Evolutionary conservation across 2,329 filamentous ascomycete species (phyloP).

Genomic region (Fusarium dlaminii): DNA sequence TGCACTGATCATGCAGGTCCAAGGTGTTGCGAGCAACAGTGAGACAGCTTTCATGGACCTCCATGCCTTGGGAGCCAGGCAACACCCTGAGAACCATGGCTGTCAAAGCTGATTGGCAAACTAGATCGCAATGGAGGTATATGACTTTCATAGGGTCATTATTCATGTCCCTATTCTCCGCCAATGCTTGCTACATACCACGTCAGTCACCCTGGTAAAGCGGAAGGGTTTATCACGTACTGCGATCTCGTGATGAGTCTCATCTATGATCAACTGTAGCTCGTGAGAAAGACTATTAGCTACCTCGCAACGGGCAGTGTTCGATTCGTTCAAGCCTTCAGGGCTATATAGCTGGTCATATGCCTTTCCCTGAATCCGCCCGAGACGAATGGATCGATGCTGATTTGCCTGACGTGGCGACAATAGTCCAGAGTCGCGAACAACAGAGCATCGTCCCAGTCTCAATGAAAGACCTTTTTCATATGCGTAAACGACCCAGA

Average conservation of each 20-base stretch:
- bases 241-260: slow-evolving; percentile 10
- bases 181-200: background rate
- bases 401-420: slow-evolving; percentile 26
- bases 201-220: background rate
- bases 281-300: slow-evolving; percentile 4
- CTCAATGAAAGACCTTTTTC: slow-evolving; percentile 51
- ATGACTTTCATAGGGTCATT: slow-evolving; percentile 41
- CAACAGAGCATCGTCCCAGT: slow-evolving; percentile 46
- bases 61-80: background rate
- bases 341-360: slow-evolving; percentile 50
- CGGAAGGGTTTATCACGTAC: background rate
- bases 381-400: slow-evolving; percentile 27
- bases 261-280: slow-evolving; percentile 18
- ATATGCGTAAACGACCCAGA: slow-evolving; percentile 49
- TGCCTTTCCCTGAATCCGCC: slow-evolving; percentile 45
- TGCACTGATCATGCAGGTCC: slow-evolving; percentile 48
- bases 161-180: background rate
- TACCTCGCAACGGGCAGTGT: background rate
- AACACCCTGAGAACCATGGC: slow-evolving; percentile 47
- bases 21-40: slow-evolving; percentile 46
- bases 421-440: slow-evolving; percentile 47
- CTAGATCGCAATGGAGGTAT: slow-evolving; percentile 47
- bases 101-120: slow-evolving; percentile 49
- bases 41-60: slow-evolving; percentile 41
- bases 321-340: background rate